Percentiles rank a stretch among this genome's conserved stretches.
Conservation (phyloP, 495 filamentous ascomycete genomes). For the Penicillium tannophilum region DNA sequence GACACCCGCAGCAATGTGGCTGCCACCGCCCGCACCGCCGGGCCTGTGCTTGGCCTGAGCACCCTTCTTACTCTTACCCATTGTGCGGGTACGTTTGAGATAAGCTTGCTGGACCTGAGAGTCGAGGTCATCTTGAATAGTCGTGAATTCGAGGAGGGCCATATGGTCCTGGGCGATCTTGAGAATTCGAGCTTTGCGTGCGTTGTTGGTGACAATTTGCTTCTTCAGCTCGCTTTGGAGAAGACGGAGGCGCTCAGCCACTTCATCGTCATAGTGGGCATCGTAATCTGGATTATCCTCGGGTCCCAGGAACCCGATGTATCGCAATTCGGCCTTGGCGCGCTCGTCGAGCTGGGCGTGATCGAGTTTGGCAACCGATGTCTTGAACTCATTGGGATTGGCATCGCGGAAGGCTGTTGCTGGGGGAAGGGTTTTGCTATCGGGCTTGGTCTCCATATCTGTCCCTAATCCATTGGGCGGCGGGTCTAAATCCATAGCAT, state of each 20-base stretch:
- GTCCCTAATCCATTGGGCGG: constrained; percentile 33
- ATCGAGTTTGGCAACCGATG: constrained; percentile 66
- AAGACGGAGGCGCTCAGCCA: constrained; percentile 82
- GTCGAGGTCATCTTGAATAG: constrained; percentile 96
- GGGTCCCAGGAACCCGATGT: constrained; percentile 82
- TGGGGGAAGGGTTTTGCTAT: constrained; percentile 57
- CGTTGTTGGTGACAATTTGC: constrained; percentile 81
- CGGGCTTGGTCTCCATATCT: constrained; percentile 40
- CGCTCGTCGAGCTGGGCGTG: constrained; percentile 86
- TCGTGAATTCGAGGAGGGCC: constrained; percentile 93
- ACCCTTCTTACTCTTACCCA: constrained; percentile 88
- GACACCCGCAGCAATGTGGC: constrained; percentile 55
- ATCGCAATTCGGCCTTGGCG: constrained; percentile 85
- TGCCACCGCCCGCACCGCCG: constrained; percentile 58
- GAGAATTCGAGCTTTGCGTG: constrained; percentile 80
- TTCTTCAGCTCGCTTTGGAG: constrained; percentile 81
- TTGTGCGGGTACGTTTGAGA: constrained; percentile 90
- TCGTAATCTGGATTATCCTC: constrained; percentile 77
- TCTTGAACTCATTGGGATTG: constrained; percentile 58
- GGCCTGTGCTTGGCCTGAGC: constrained; percentile 71
- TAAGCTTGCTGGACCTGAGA: constrained; percentile 93
- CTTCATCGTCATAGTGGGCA: constrained; percentile 90
- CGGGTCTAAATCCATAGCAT: constrained; percentile 53
- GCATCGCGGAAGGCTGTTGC: constrained; percentile 80
- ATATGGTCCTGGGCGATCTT: constrained; percentile 87